Evolutionary conservation across 768 basidiomycete species (phyloP).

Genomic region (Crassisporium funariophilum): DNA sequence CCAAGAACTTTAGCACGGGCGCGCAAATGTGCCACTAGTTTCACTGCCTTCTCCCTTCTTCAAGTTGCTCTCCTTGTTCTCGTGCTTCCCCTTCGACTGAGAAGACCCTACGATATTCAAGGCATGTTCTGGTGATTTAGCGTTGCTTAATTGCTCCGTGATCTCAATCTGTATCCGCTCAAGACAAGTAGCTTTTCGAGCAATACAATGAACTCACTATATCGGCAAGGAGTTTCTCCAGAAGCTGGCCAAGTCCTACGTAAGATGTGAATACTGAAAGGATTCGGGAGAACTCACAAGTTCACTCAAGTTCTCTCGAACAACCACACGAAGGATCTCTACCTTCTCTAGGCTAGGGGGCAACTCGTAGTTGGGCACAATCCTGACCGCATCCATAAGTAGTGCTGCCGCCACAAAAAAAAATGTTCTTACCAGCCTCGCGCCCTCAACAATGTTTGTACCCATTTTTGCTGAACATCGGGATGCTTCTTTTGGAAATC

Average conservation of each 20-base stretch:
- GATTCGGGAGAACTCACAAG: constrained; percentile 29
- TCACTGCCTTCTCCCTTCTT: constrained; percentile 48
- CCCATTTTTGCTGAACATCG: constrained; percentile 60
- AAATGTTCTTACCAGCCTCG: constrained; percentile 56
- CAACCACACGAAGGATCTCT: constrained; percentile 67
- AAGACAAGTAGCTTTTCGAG: neutral
- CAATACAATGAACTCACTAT: constrained; percentile 47
- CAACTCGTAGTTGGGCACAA: constrained; percentile 53
- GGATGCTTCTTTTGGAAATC: constrained; percentile 56
- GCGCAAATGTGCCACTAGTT: constrained; percentile 66
- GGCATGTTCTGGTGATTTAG: constrained; percentile 51
- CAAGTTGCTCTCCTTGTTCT: constrained; percentile 46
- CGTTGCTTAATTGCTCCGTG: constrained; percentile 55
- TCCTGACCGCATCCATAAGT: constrained; percentile 29
- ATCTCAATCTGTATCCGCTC: constrained; percentile 52
- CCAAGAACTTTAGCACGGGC: constrained; percentile 67
- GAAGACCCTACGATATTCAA: constrained; percentile 44
- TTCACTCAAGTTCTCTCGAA: constrained; percentile 61
- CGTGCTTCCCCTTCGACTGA: constrained; percentile 31
- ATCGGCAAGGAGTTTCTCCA: constrained; percentile 68
- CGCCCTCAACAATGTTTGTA: constrained; percentile 50
- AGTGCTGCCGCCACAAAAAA: neutral
- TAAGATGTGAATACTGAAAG: neutral
- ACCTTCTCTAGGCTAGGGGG: constrained; percentile 54
- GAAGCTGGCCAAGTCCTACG: constrained; percentile 40